Base-by-base conservation (phyloP, 2,329 filamentous ascomycete genomes). In the Aquanectria penicillioides region DNA sequence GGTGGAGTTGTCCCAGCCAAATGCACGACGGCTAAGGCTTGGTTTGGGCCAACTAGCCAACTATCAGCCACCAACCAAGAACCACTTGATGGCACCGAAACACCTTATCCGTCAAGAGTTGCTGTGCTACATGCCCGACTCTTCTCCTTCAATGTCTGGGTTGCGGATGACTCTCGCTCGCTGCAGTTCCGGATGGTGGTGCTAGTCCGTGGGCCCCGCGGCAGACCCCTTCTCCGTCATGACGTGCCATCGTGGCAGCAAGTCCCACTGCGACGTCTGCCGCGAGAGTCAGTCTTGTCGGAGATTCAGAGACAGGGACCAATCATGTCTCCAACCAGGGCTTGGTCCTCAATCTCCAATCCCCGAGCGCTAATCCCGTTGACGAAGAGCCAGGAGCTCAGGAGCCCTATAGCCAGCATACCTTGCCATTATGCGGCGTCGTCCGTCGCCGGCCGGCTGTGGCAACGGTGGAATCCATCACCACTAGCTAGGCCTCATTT, bases 1-100 rank as follows among this genome's bases (percentile, higher is more conserved):
- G 46, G 55, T 59, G 65, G 65, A 61, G 61, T 44, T 58, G 61
- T 56, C 36, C 54, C 63, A 61, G 58, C 48, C 56, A 50, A 52
- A 64, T 59, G 31, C 55, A 53, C 38, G 34, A 67, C 46, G 37
- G 56, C 50, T 49, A 59, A 61, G 59, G 56, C 48, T 61, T 51
- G 53, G 55, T 56, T 61, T 59, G 40, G 50, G 51, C 57, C 54
- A 62, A 46, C 54, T 55, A 56, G 37, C 40, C 41, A 51, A 49
- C 22, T 36, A 23, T 38, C 18, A 34, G 38, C 47, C 43, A 48
- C 41, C 49, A 50, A 40, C 52, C 60, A 54, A n/a, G n/a, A n/a
- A 36, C 38, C 20, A 37, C 37, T 18, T 29, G 18, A 26, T 50
- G 62, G 51, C 44, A 48, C 41, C 20, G 46, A 52, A 60, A 48